Evolutionary conservation across 2,329 filamentous ascomycete species (phyloP).

Genomic region (Paraphoma chrysanthemicola): DNA sequence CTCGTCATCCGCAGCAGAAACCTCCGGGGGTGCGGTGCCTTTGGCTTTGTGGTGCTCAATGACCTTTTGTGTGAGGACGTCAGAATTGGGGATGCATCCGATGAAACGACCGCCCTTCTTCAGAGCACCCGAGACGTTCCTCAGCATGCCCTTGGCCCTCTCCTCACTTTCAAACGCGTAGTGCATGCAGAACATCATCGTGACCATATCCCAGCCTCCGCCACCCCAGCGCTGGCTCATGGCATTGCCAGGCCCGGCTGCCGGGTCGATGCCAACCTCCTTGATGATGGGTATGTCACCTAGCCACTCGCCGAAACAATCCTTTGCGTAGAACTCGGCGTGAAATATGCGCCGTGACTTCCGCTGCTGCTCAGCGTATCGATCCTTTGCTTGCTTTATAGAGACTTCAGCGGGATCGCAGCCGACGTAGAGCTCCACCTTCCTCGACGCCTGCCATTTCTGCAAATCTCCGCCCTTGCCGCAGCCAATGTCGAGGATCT

Average conservation of each 20-base stretch:
- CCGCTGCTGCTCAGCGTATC: slow-evolving; percentile 77
- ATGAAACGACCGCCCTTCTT: slow-evolving; percentile 96
- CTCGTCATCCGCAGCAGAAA: slow-evolving; percentile 25
- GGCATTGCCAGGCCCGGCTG: slow-evolving; percentile 65
- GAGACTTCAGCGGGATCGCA: slow-evolving; percentile 92
- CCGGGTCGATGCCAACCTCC: slow-evolving; percentile 85
- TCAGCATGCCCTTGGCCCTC: slow-evolving; percentile 89
- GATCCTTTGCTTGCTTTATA: slow-evolving; percentile 86
- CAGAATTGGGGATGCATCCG: slow-evolving; percentile 95
- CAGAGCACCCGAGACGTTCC: slow-evolving; percentile 86
- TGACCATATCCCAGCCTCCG: slow-evolving; percentile 90
- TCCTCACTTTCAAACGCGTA: slow-evolving; percentile 95
- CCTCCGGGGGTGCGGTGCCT: slow-evolving; percentile 47
- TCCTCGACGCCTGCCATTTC: slow-evolving; percentile 93
- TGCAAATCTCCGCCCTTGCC: slow-evolving; percentile 94
- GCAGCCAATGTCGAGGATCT: slow-evolving; percentile 93
- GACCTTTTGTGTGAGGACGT: slow-evolving; percentile 83
- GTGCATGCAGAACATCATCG: slow-evolving; percentile 99
- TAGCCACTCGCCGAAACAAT: slow-evolving; percentile 87
- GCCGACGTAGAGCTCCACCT: slow-evolving; percentile 91
- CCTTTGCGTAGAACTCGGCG: slow-evolving; percentile 86
- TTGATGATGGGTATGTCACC: slow-evolving; percentile 81
- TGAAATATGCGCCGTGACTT: slow-evolving; percentile 72
- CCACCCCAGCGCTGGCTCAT: slow-evolving; percentile 71
- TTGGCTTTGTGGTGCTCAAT: slow-evolving; percentile 71